Conservation (phyloP, 257 asterid genomes). For the Solanum piurae region DNA sequence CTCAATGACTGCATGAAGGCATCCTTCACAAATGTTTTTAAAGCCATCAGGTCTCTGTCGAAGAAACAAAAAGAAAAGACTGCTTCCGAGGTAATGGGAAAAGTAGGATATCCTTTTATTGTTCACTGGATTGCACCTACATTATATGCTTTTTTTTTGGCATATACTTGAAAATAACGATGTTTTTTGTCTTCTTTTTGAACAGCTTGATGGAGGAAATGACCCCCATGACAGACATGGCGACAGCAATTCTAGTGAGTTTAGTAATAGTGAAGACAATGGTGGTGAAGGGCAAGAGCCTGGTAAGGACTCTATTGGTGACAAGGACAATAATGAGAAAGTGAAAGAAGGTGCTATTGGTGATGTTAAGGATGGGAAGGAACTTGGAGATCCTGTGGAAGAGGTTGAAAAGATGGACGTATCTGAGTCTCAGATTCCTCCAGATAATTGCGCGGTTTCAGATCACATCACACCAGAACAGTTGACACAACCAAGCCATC, state of each 20-base stretch:
- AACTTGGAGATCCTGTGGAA: background rate
- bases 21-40: background rate
- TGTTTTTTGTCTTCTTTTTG: background rate
- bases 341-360: background rate
- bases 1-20: background rate
- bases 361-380: background rate
- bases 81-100: background rate
- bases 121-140: background rate
- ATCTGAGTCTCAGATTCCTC: background rate
- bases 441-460: background rate
- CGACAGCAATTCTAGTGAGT: background rate
- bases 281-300: background rate
- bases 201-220: background rate
- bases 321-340: background rate
- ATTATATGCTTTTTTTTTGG: background rate
- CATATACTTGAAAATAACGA: background rate
- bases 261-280: background rate
- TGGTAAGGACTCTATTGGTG: background rate
- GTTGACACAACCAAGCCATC: background rate
- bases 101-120: background rate
- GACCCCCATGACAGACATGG: background rate
- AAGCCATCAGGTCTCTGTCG: background rate
- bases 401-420: background rate
- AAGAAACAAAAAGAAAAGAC: background rate
- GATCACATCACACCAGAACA: background rate